These are phyloP conservation scores for Metschnikowia cubensis DNA, from an alignment of 805 yeast genomes.

Conservation along the genomic window DNA sequence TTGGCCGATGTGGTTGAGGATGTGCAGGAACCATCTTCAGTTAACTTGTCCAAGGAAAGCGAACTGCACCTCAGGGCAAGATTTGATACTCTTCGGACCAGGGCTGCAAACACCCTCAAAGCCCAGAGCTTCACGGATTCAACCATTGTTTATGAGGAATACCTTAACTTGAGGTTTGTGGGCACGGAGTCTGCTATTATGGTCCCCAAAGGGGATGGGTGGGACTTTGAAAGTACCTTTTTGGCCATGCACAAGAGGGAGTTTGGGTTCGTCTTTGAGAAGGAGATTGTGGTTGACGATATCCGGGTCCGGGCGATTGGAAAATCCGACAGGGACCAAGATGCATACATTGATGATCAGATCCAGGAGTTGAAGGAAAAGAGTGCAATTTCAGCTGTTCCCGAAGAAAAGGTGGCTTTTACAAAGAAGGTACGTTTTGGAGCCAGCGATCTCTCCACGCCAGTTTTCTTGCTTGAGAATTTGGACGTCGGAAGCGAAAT, in stretches of 20 bases:
- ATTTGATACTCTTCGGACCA: constrained; percentile 4
- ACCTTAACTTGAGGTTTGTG: constrained; percentile 16
- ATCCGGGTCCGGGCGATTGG: constrained; percentile 19
- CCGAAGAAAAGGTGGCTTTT: constrained; percentile 3
- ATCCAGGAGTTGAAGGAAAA: constrained; percentile 5
- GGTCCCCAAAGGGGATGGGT: constrained; percentile 13
- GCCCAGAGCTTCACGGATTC: constrained; percentile 13
- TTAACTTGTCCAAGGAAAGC: constrained; percentile 1
- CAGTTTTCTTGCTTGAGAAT: constrained; percentile 15
- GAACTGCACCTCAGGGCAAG: constrained; percentile 1
- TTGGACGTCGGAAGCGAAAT: constrained; percentile 11
- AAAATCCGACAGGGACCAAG: constrained; percentile 6
- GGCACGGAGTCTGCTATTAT: constrained; percentile 18
- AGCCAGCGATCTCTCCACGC: constrained; percentile 6
- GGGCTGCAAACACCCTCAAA: constrained; percentile 8
- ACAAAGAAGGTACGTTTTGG: constrained; percentile 14
- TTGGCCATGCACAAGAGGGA: constrained; percentile 15
- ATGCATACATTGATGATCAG: constrained; percentile 15
- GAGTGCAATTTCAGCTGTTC: constrained; percentile 1
- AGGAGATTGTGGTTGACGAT: constrained; percentile 19
- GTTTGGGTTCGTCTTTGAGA: constrained; percentile 18
- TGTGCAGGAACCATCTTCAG: constrained; percentile 16
- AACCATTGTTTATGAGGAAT: constrained; percentile 14
- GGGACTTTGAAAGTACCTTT: constrained; percentile 15
- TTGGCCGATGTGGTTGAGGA: constrained; percentile 21